Conservation (phyloP, 805 yeast genomes). For the Hagleromyces aurorensis region DNA sequence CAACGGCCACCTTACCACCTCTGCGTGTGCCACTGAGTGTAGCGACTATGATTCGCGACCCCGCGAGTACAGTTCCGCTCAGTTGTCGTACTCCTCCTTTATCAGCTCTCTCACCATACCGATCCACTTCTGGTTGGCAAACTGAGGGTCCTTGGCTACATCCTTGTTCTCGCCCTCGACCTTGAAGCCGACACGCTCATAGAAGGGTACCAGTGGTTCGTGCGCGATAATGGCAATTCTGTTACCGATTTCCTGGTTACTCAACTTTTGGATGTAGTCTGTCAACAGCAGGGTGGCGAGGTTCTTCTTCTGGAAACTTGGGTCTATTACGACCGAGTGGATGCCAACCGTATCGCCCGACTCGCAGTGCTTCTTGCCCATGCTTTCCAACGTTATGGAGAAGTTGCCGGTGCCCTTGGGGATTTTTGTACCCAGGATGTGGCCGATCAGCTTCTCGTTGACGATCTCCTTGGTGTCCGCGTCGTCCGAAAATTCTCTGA, state of each 20-base stretch:
- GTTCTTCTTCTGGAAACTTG: conserved; percentile 71
- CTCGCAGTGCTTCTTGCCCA: conserved; percentile 56
- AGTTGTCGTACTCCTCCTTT: conserved; percentile 31
- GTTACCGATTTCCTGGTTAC: conserved; percentile 80
- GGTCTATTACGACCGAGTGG: conserved; percentile 73
- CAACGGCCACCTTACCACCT: too few species aligned
- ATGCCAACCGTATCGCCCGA: conserved; percentile 66
- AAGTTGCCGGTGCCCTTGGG: conserved; percentile 10
- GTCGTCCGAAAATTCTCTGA: conserved; percentile 48
- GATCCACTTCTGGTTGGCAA: conserved; percentile 28
- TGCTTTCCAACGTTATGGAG: conserved; percentile 25
- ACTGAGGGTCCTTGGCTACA: conserved; percentile 25
- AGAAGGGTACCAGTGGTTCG: conserved; percentile 61
- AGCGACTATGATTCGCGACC: too few species aligned
- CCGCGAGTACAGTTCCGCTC: too few species aligned
- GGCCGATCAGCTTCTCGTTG: conserved; percentile 63
- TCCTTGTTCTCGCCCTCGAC: conserved; percentile 48
- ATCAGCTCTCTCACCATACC: conserved; percentile 32
- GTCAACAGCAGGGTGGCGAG: conserved; percentile 76
- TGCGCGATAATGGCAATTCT: conserved; percentile 69
- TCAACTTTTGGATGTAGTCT: conserved; percentile 84
- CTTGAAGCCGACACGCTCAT: conserved; percentile 72
- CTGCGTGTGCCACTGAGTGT: too few species aligned
- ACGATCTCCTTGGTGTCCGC: conserved; percentile 34
- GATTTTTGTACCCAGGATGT: conserved; percentile 71